Base-by-base conservation (phyloP, 805 yeast species). In the Saccharomycopsis guyanensis region DNA sequence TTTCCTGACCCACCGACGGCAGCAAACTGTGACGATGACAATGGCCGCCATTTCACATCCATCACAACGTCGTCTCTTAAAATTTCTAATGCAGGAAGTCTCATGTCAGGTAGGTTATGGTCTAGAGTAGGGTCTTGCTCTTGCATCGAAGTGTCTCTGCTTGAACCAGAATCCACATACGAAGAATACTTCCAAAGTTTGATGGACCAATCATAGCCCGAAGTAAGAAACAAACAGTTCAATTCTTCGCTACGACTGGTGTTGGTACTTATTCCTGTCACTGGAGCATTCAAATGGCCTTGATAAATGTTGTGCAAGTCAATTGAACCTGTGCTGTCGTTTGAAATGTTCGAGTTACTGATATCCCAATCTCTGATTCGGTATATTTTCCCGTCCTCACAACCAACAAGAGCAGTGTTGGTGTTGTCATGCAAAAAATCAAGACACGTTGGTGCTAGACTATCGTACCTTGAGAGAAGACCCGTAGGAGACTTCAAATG, bases 371-470 rank as follows among this genome's bases (percentile, higher is more conserved):
- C 52, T 33, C 53, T 55, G 3, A 64, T 52, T 18, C 56, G 51
- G 53, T 60, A 63, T n/a, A 64, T 55, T 22, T 53, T 50, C 2
- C 69, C 69, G 50, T 63, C 65, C 43, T 61, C 65, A 37, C 62
- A 49, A 1, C 67, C 69, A 4, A 60, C 51, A 0, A 63, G 13
- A 3, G 62, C 7, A 24, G 47, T 53, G n/a, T 37, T 40, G 2
- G 29, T 38, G 8, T 59, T 58, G 25, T 50, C 46, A 19, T 59
- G 57, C 10, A 59, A 22, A 35, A 52, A 51, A 1, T 51, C 46
- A 15, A 58, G 24, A 2, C 54, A 50, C 15, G 58, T 51, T 3
- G 65, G 65, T 2, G 64, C 54, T 19, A 62, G 36, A n/a, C 63
- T 64, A 43, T 61, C 66, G 43, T 61, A 58, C 32, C 55, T 40